phyloP scores from a whole-genome alignment of 495 filamentous ascomycete genomes.

The Penicillium bovifimosum region DNA sequence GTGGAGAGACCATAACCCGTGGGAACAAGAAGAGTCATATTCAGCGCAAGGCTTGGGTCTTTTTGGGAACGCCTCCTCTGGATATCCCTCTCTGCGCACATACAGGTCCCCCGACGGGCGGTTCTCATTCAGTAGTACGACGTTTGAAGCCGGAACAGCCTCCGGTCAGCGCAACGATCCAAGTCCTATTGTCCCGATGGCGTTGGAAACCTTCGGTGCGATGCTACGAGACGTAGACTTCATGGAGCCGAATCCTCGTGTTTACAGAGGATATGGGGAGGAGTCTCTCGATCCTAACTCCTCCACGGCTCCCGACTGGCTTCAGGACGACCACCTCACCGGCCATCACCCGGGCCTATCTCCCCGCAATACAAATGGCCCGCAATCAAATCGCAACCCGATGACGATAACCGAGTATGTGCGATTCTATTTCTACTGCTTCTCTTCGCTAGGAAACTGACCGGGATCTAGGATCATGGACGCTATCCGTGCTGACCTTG shows the following conservation, averaged over 20 bases:
- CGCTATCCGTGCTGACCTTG: slow-evolving; percentile 20
- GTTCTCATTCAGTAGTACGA: slow-evolving; percentile 36
- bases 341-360: slow-evolving; percentile 20
- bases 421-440: not conserved
- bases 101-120: slow-evolving; percentile 45
- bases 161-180: slow-evolving; percentile 16
- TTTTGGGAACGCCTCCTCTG: not conserved
- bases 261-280: slow-evolving; percentile 1
- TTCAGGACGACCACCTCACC: slow-evolving; percentile 4
- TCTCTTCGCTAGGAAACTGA: slow-evolving; percentile 4
- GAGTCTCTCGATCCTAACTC: slow-evolving; percentile 7
- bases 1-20: slow-evolving; percentile 36
- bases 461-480: slow-evolving; percentile 27
- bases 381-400: slow-evolving; percentile 25
- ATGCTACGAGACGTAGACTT: slow-evolving; percentile 30
- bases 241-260: slow-evolving; percentile 19
- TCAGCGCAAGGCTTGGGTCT: slow-evolving; percentile 27
- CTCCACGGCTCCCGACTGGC: slow-evolving; percentile 11
- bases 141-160: slow-evolving; percentile 21
- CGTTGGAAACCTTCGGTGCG: slow-evolving; percentile 30
- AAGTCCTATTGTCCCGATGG: slow-evolving; percentile 24
- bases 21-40: slow-evolving; percentile 32
- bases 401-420: slow-evolving; percentile 36
- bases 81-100: slow-evolving; percentile 31
- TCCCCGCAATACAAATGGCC: slow-evolving; percentile 30